A percentile compares a stretch with the other conserved stretches of the same genome.
Evolutionary conservation across 148 eudicot species (phyloP).

Genomic region (Rhododendron molle): DNA sequence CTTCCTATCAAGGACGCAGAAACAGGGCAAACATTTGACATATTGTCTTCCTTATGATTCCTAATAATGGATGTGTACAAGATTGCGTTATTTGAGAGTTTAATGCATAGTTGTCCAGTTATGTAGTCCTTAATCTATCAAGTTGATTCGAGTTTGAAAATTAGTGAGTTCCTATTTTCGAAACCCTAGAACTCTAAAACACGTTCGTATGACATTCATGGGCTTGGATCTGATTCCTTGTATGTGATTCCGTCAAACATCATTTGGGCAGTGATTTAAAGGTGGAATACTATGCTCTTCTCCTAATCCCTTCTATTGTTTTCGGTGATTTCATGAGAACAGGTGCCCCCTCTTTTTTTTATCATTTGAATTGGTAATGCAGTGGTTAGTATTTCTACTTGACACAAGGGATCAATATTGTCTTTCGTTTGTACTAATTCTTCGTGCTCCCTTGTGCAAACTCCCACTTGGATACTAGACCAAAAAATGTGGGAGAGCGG

Average conservation of each 20-base stretch:
- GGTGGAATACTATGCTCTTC: not conserved
- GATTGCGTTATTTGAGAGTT: not conserved
- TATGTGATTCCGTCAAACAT: not conserved
- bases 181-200: not conserved
- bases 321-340: not conserved
- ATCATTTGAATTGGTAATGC: not conserved
- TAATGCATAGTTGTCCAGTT: not conserved
- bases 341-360: not conserved
- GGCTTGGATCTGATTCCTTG: too few species aligned
- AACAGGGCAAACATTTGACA: not conserved
- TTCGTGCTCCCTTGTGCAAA: not conserved
- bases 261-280: not conserved
- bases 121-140: not conserved
- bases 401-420: not conserved
- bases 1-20: not conserved
- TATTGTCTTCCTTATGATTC: not conserved
- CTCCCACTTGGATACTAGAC: not conserved
- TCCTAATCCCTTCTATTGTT: too few species aligned
- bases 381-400: not conserved
- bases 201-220: not conserved
- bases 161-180: not conserved
- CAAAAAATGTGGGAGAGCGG: not conserved
- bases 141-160: not conserved
- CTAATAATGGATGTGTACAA: not conserved
- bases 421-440: not conserved